Conservation (phyloP, 2,329 filamentous ascomycete species). For the Cryphonectria radicalis region DNA sequence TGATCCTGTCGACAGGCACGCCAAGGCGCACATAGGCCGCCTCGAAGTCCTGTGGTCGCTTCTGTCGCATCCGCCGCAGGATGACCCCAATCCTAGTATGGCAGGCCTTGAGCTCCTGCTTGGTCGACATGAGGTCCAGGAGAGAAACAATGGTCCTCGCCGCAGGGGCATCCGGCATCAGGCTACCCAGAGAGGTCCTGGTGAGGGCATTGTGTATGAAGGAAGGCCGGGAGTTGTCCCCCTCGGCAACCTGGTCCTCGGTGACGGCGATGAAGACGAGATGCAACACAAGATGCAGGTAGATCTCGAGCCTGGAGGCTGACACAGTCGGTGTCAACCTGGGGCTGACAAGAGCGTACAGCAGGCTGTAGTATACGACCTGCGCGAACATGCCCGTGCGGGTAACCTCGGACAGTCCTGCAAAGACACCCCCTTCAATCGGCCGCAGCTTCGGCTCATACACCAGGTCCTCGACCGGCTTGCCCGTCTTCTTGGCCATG, state of each 20-base stretch:
- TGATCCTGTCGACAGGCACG: conserved; percentile 76
- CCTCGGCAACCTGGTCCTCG: conserved; percentile 72
- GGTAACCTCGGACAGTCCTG: conserved; percentile 77
- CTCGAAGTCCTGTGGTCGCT: conserved; percentile 74
- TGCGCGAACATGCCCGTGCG: conserved; percentile 85
- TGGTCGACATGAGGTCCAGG: conserved; percentile 64
- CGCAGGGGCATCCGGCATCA: conserved; percentile 58
- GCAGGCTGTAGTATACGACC: conserved; percentile 83
- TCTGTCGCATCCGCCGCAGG: conserved; percentile 82
- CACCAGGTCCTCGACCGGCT: conserved; percentile 79
- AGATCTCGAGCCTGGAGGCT: conserved; percentile 83
- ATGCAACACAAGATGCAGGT: conserved; percentile 89
- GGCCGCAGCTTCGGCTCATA: conserved; percentile 84
- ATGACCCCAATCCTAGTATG: conserved; percentile 85
- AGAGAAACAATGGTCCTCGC: conserved; percentile 67
- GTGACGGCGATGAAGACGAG: conserved; percentile 82
- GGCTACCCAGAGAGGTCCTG: conserved; percentile 64
- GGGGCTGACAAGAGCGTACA: conserved; percentile 75
- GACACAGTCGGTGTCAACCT: conserved; percentile 75
- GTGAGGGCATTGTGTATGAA: conserved; percentile 75
- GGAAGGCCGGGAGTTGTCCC: conserved; percentile 59
- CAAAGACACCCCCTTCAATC: conserved; percentile 78
- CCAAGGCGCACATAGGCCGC: conserved; percentile 66
- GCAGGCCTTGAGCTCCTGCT: conserved; percentile 79
- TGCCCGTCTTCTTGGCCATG: conserved; percentile 85